Evolutionary conservation across 2,329 filamentous ascomycete species (phyloP), one percentile per base, ranked within the genome.

Genomic region (Aspergillus sp.): DNA sequence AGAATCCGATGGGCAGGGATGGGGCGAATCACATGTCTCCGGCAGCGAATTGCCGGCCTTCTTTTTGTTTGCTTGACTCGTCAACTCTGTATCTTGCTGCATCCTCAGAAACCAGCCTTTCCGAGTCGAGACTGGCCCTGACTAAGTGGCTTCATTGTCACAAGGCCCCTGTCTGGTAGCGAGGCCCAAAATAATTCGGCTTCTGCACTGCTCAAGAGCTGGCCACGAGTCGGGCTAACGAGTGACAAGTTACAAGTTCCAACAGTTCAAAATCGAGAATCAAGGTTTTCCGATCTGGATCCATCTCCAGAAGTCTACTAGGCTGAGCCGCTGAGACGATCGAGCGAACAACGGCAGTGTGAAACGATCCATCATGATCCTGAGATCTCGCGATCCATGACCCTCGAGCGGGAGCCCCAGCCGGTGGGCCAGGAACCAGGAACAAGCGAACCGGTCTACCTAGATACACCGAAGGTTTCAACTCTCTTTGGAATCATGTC

Each of bases 341-440:
- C 51, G 36, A 54, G 51, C 42, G 18, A 41, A 47, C 34, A 26
- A 54, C 34, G 34, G 26, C 43, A 30, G 13, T 41, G 43, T 38
- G 34, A 50, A 32, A 45, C 38, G 50, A 53, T 38, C 50, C 50
- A 48, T 48, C 22, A 48, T 54, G 42, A 54, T 54, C 43, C 51
- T 41, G 22, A 12, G 45, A 48, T 48, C 45, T 48, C 45, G n/a
- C 34, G 45, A 11, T 22, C 20, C 26, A 34, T 48, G 13, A 32
- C 9, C 12, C 42, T 13, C 26, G 22, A 30, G 15, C 8, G 47
- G 20, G 32, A 30, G n/a, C 42, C 36, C 32, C 22, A 48, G 42
- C 24, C 11, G 22, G 56, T 50, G 55, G 45, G 39, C 57, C 60
- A 59, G 54, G 56, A 60, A 56, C 53, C 52, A 60, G 57, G 45